phyloP scores from a whole-genome alignment of 2,329 filamentous ascomycete genomes.

The Alternaria sp. region DNA sequence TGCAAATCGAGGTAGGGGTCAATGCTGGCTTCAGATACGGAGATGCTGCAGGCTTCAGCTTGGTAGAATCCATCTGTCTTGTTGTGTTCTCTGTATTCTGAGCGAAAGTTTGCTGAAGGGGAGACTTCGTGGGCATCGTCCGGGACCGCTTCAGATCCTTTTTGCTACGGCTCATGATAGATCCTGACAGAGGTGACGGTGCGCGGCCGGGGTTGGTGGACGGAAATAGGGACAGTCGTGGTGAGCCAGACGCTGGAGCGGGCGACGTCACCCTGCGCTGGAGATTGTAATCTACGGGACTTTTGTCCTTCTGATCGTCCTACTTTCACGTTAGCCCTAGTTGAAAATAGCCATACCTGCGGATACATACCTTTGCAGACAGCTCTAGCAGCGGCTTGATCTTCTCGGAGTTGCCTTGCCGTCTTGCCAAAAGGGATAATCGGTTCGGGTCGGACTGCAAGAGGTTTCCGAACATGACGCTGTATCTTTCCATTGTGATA shows the following conservation, averaged over 20 bases:
- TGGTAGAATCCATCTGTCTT: slow-evolving; percentile 5
- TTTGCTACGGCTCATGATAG: slow-evolving; percentile 22
- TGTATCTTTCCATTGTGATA: slow-evolving; percentile 85
- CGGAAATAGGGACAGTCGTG: slow-evolving; percentile 44
- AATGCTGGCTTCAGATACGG: slow-evolving; percentile 22
- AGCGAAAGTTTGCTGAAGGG: slow-evolving; percentile 32
- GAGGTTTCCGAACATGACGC: slow-evolving; percentile 87
- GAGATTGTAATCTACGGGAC: slow-evolving; percentile 23
- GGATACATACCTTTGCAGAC: slow-evolving; percentile 39
- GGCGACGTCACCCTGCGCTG: slow-evolving; percentile 46
- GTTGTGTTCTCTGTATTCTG: slow-evolving; percentile 8
- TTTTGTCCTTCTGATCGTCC: slow-evolving; percentile 21
- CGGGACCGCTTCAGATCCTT: slow-evolving; percentile 36
- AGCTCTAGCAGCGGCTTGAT: slow-evolving; percentile 43
- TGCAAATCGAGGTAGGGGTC: slow-evolving; percentile 35
- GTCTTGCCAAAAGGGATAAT: slow-evolving; percentile 40
- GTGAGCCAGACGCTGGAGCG: slow-evolving; percentile 32
- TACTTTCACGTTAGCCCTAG: slow-evolving; percentile 20
- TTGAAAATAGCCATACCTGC: background rate
- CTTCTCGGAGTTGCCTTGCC: slow-evolving; percentile 45
- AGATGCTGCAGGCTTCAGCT: slow-evolving; percentile 17
- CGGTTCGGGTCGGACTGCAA: slow-evolving; percentile 56
- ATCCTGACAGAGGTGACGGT: slow-evolving; percentile 34
- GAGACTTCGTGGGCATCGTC: slow-evolving; percentile 40
- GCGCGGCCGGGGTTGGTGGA: slow-evolving; percentile 27